These are phyloP conservation scores for Exserohilum rostratum DNA, from an alignment of 2,329 filamentous ascomycete species.

Conservation along the genomic window DNA sequence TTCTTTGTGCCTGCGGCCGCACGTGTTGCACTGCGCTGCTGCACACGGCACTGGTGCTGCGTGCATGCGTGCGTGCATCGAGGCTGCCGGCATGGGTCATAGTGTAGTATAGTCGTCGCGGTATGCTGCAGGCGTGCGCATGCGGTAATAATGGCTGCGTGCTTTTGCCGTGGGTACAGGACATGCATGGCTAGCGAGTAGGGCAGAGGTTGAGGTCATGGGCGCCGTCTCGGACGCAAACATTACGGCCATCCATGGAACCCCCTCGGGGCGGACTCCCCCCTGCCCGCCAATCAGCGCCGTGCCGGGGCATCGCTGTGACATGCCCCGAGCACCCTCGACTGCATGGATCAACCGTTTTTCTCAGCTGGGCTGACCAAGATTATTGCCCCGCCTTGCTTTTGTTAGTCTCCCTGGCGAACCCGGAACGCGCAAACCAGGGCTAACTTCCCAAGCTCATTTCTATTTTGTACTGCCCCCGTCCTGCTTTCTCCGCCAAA, in stretches of 20 bases:
- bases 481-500: slow-evolving; percentile 4
- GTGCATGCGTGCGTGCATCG: background rate
- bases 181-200: background rate
- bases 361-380: slow-evolving; percentile 6
- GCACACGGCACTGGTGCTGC: too few species aligned
- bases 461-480: slow-evolving; percentile 14
- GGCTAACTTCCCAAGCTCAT: slow-evolving; percentile 8
- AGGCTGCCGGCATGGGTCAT: background rate
- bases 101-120: too few species aligned
- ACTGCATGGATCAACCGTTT: slow-evolving; percentile 18
- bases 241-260: background rate
- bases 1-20: too few species aligned
- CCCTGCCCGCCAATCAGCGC: background rate
- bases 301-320: background rate
- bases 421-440: slow-evolving; percentile 7
- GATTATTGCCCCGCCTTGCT: slow-evolving; percentile 16
- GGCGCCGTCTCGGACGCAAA: slow-evolving; percentile 2
- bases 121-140: too few species aligned
- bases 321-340: slow-evolving; percentile 6
- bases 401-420: slow-evolving; percentile 8
- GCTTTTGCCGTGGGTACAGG: background rate
- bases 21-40: too few species aligned
- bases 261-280: background rate
- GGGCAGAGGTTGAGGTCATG: slow-evolving; percentile 6
- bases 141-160: background rate